Evolutionary conservation across 768 basidiomycete genomes (phyloP), one percentile per base, ranked within the genome.

Genomic region (Kwoniella heveanensis): DNA sequence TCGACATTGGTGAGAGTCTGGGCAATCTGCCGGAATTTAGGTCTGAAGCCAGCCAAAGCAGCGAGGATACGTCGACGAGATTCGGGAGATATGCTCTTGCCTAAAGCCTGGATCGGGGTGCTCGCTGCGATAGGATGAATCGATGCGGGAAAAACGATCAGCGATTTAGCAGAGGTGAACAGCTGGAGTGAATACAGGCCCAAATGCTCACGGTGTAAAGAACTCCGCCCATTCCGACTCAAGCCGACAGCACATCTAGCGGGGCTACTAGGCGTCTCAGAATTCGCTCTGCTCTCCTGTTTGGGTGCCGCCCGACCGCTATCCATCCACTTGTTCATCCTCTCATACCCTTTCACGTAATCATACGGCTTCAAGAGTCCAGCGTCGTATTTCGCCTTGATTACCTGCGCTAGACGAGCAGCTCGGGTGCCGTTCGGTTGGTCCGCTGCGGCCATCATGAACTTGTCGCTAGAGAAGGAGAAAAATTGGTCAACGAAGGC

Each of bases 311-410:
- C 74, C 27, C 74, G 37, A n/a, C 74, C 74, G 48, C 55, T 54
- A 26, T 93, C 92, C 91, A 97, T 95, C 93, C 93, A 97, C 60
- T 90, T 85, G 58, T 88, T 90, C 67, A 97, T 80, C 64, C 94
- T 83, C 15, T 91, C 89, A 72, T 97, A 98, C 0, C 95, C 95
- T 74, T 93, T 93, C 54, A 93, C 92, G 70, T 97, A 96, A 80
- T 97, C 94, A 73, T 95, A 96, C 2, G 95, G 95, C 74, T 91
- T 93, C 68, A 97, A 81, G 47, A 98, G 79, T 0, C 94, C 95
- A 1, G 95, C 95, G 75, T 98, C 94, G 80, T 96, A 97, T 81
- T 97, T 98, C 73, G 90, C 92, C 69, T 90, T 86, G 69, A 97
- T 98, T 68, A 97, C 95, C 62, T 90, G 85, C 69, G 88, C 90